phyloP scores from a whole-genome alignment of 768 basidiomycete genomes.

The Tylopilus sp. region DNA sequence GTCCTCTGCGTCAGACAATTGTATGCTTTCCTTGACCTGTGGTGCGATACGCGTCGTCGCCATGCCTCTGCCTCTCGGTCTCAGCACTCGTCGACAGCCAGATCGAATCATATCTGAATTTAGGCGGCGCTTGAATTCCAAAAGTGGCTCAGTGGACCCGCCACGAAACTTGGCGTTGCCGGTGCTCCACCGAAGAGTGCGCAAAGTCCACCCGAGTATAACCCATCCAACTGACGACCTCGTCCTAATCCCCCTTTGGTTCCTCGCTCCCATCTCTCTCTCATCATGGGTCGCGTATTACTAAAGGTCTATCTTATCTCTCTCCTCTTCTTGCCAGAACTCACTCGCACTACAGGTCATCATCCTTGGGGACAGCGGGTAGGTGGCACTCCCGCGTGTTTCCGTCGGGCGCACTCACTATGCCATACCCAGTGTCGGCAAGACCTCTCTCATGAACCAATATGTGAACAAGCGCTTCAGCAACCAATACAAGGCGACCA shows the following conservation, averaged over 20 bases:
- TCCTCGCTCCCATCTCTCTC: not conserved
- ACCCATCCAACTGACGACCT: slow-evolving; percentile 10
- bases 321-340: not conserved
- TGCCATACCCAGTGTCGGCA: slow-evolving; percentile 70
- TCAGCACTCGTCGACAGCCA: slow-evolving; percentile 9
- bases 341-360: slow-evolving; percentile 66
- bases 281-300: slow-evolving; percentile 75
- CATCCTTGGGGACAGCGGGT: slow-evolving; percentile 98
- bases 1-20: slow-evolving; percentile 65
- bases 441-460: slow-evolving; percentile 99
- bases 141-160: slow-evolving; percentile 12
- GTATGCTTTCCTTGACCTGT: slow-evolving; percentile 37
- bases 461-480: slow-evolving; percentile 99
- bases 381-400: slow-evolving; percentile 26
- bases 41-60: slow-evolving; percentile 31
- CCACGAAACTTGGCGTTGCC: slow-evolving; percentile 10
- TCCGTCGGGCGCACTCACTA: slow-evolving; percentile 1
- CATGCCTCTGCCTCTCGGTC: slow-evolving; percentile 23
- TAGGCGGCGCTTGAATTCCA: slow-evolving; percentile 26
- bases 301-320: slow-evolving; percentile 59
- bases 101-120: slow-evolving; percentile 12
- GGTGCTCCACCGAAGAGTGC: no score
- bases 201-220: slow-evolving; percentile 11
- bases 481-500: slow-evolving; percentile 99
- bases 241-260: not conserved